Evolutionary conservation across 805 yeast species (phyloP), one percentile per base, ranked within the genome.

Genomic region (Zygotorulaspora florentina): DNA sequence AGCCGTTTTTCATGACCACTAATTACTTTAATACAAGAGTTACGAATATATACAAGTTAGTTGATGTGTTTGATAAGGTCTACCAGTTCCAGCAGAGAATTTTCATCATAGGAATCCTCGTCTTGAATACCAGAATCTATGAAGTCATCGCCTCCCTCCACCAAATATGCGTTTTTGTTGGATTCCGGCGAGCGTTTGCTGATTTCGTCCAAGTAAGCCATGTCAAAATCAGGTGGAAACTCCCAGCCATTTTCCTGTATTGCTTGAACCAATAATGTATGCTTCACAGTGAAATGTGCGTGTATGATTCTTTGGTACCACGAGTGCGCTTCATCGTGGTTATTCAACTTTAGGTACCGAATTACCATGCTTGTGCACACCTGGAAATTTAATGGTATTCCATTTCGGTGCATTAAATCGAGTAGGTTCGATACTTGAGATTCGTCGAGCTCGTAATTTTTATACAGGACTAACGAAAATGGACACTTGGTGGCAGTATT

Each of bases 301-400:
- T 43, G 27, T 5, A 53, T 23, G 10, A 62, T 54, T 39, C 52
- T 61, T 25, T 51, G 20, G 36, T 62, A 64, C 67, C 67, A 64
- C 6, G 46, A 12, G 12, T 56, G 42, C 2, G 68, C 67, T 12
- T 52, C 56, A 2, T 50, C 50, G 10, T 40, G 38, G 17, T 58
- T 52, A 9, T 47, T 43, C 36, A 51, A 41, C 26, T 49, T 38
- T 5, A 55, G 16, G 36, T 55, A 46, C 27, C 57, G 49, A 4
- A 56, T 40, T 1, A 62, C 52, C 63, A 64, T 58, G 3, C 57
- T 48, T 2, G 52, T 41, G 35, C 65, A 61, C 13, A 58, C 46
- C 13, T 58, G 57, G 30, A 63, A 61, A 17, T 58, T 55, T 33
- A 64, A 26, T 2, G 63, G 55, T 8, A 52, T 40, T 2, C 52